Conservation (phyloP, 1,284 basidiomycete genomes). For the Entoloma clypeatum region DNA sequence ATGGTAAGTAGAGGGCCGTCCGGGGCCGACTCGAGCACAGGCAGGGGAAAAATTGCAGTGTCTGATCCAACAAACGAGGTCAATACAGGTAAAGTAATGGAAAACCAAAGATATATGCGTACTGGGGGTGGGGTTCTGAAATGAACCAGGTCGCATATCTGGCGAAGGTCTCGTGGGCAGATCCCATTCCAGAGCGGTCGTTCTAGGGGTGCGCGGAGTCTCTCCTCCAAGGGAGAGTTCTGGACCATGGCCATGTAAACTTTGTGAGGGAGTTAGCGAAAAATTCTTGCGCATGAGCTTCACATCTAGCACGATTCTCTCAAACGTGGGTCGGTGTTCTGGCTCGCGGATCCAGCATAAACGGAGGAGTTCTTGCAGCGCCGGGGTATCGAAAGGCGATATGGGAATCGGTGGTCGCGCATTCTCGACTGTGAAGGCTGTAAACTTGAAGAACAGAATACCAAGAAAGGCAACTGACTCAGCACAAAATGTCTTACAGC, state of each 20-base stretch:
- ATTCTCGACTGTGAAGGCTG: conserved; percentile 47
- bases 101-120: conserved; percentile 7
- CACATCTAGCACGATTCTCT: conserved; percentile 27
- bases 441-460: conserved; percentile 3
- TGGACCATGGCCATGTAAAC: too few relatives aligned
- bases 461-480: conserved; percentile 45
- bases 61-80: too few relatives aligned
- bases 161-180: conserved; percentile 24
- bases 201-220: too few relatives aligned
- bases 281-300: conserved; percentile 26
- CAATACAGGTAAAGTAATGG: not conserved
- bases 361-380: conserved; percentile 30
- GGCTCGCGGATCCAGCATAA: conserved; percentile 34
- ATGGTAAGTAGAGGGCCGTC: too few relatives aligned
- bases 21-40: too few relatives aligned
- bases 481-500: conserved; percentile 57
- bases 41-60: too few relatives aligned
- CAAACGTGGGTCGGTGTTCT: conserved; percentile 28
- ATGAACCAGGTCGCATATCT: conserved; percentile 30
- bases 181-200: too few relatives aligned
- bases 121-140: conserved; percentile 5
- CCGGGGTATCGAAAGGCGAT: conserved; percentile 30
- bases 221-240: too few relatives aligned
- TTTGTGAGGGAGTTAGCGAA: too few relatives aligned
- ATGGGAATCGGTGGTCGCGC: conserved; percentile 49